A percentile compares a stretch with the other conserved stretches of the same genome.
Evolutionary conservation across 768 basidiomycete species (phyloP).

Genomic region (Mycena belliarum): DNA sequence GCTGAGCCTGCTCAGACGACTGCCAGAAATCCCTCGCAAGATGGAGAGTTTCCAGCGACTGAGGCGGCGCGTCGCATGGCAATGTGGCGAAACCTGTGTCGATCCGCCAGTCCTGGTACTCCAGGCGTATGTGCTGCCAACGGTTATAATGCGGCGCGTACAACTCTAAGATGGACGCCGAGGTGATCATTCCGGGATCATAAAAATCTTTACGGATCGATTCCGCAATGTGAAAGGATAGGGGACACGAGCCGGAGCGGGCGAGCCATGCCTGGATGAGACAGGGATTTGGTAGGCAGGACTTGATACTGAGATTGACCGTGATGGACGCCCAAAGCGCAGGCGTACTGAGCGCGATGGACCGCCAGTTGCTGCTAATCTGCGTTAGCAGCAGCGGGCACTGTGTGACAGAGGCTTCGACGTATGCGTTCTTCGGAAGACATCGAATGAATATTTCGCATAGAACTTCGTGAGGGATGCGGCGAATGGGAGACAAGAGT

Average conservation of each 20-base stretch:
- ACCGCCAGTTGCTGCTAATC: conserved; percentile 28
- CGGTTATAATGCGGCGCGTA: conserved; percentile 28
- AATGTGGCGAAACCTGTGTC: conserved; percentile 21
- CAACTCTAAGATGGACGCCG: conserved; percentile 24
- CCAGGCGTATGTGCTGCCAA: conserved; percentile 27
- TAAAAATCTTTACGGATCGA: conserved; percentile 16
- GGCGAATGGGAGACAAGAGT: conserved; percentile 27
- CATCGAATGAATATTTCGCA: conserved; percentile 27
- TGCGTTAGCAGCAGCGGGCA: conserved; percentile 22
- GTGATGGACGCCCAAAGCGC: conserved; percentile 26
- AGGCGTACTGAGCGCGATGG: conserved; percentile 24
- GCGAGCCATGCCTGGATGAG: conserved; percentile 28
- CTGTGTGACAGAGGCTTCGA: conserved; percentile 4
- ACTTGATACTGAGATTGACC: conserved; percentile 12
- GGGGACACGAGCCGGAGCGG: conserved; percentile 26
- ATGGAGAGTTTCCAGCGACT: conserved; percentile 27
- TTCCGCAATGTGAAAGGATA: conserved; percentile 28
- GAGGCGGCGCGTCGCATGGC: conserved; percentile 20
- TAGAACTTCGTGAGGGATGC: conserved; percentile 27
- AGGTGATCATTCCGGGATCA: conserved; percentile 4
- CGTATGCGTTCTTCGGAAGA: conserved; percentile 10
- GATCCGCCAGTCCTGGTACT: conserved; percentile 25
- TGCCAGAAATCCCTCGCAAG: conserved; percentile 26
- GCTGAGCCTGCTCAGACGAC: conserved; percentile 9
- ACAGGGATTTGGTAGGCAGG: conserved; percentile 14